These are phyloP conservation scores for Populus tomentosa DNA, from an alignment of 441 rosid species.

Conservation along the genomic window DNA sequence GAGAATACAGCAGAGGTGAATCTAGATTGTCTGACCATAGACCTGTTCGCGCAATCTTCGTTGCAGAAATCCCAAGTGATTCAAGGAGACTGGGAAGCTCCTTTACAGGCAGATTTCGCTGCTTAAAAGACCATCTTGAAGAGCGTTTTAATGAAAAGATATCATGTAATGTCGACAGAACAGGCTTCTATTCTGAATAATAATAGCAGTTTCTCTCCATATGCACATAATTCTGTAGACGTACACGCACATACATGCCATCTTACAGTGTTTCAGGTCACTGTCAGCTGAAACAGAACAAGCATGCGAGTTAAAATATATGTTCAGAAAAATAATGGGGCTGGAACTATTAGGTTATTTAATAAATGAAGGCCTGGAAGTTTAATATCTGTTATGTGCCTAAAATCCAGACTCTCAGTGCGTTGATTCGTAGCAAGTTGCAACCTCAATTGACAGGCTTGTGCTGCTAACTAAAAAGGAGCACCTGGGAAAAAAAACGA, in stretches of 20 bases:
- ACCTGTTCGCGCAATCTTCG: conserved; percentile 17
- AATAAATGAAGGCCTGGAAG: not conserved
- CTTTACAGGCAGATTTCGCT: not conserved
- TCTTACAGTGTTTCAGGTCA: not conserved
- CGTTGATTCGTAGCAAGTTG: not conserved
- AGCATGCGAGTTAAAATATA: not conserved
- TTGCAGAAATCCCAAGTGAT: not conserved
- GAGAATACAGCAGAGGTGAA: conserved; percentile 11
- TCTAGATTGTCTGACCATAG: conserved; percentile 18
- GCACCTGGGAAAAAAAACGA: too few species aligned
- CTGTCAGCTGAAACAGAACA: not conserved
- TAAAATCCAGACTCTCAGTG: not conserved
- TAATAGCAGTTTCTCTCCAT: not conserved
- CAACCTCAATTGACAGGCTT: not conserved
- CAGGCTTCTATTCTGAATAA: not conserved
- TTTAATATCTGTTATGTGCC: not conserved
- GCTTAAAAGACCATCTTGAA: not conserved
- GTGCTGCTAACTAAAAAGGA: not conserved
- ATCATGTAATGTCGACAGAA: not conserved
- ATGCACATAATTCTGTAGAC: not conserved
- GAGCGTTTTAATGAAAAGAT: not conserved
- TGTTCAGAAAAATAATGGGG: not conserved
- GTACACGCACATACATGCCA: not conserved
- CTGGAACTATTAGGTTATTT: not conserved
- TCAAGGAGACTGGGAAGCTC: not conserved